Conservation (phyloP, 1,139 yeast genomes). For the Chernovozyma aurita region DNA sequence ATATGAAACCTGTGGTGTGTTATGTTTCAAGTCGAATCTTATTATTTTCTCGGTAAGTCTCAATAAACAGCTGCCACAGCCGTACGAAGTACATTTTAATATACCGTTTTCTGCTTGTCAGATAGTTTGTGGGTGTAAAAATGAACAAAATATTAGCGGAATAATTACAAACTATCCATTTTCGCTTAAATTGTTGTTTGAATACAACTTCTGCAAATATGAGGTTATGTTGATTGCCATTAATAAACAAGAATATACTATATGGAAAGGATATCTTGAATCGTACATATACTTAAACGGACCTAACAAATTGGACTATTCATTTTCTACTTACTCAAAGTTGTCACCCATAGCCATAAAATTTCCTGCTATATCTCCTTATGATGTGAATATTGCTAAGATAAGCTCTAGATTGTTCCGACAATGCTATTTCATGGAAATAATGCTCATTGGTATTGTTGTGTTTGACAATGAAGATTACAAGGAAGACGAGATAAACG, state of each 20-base stretch:
- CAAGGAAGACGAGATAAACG: neutral
- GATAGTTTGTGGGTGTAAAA: constrained; percentile 10
- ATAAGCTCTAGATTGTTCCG: neutral
- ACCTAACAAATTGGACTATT: constrained; percentile 31
- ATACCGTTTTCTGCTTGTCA: constrained; percentile 43
- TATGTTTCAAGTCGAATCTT: constrained; percentile 18
- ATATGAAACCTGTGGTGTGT: constrained; percentile 12
- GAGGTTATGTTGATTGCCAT: constrained; percentile 43
- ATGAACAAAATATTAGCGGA: constrained; percentile 18
- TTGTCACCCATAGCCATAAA: neutral
- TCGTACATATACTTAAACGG: constrained; percentile 36
- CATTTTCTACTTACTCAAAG: constrained; percentile 10
- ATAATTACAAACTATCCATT: constrained; percentile 26
- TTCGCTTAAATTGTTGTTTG: constrained; percentile 44
- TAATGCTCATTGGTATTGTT: neutral
- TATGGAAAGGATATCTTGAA: constrained; percentile 39
- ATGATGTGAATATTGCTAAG: constrained; percentile 5
- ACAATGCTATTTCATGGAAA: constrained; percentile 4
- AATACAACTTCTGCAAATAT: constrained; percentile 31
- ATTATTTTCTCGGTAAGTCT: neutral
- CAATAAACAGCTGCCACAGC: neutral
- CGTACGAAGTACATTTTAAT: constrained; percentile 25
- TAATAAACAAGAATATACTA: constrained; percentile 25
- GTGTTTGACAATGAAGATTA: neutral
- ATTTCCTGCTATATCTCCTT: constrained; percentile 3